Conservation (phyloP, 1,284 basidiomycete genomes). For the Grifola frondosa region DNA sequence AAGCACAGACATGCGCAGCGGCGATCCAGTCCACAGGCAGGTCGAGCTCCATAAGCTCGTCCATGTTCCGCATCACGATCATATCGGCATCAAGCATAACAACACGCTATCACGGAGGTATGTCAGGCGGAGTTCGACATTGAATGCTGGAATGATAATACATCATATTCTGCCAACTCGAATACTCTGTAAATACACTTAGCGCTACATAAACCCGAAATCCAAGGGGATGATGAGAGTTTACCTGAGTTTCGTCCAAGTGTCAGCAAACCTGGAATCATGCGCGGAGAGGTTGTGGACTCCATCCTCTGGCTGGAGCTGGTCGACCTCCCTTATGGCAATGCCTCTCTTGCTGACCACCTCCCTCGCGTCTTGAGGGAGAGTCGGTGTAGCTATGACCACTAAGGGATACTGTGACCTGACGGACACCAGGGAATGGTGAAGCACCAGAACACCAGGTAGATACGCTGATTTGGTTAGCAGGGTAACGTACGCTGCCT, state of each 20-base stretch:
- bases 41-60: slow-evolving; percentile 81
- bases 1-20: slow-evolving; percentile 87
- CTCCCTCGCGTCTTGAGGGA: slow-evolving; percentile 54
- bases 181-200: slow-evolving; percentile 58
- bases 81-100: slow-evolving; percentile 92
- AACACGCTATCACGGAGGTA: slow-evolving; percentile 54
- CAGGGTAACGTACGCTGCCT: slow-evolving; percentile 60
- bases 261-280: slow-evolving; percentile 77
- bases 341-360: slow-evolving; percentile 59
- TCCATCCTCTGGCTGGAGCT: slow-evolving; percentile 56
- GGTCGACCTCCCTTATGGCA: slow-evolving; percentile 55
- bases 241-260: slow-evolving; percentile 89
- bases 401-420: slow-evolving; percentile 77
- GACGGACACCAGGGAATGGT: slow-evolving; percentile 63
- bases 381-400: slow-evolving; percentile 71
- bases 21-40: slow-evolving; percentile 76
- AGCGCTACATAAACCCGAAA: no score
- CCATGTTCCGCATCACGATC: slow-evolving; percentile 86
- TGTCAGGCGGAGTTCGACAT: slow-evolving; percentile 1
- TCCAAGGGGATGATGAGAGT: no score
- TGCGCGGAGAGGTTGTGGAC: slow-evolving; percentile 47
- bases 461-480: slow-evolving; percentile 71
- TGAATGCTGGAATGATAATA: slow-evolving; percentile 33
- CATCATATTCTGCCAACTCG: slow-evolving; percentile 75
- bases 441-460: slow-evolving; percentile 72